These are phyloP conservation scores for Aspergillus funiculosus DNA, from an alignment of 495 filamentous ascomycete species.

Conservation along the genomic window DNA sequence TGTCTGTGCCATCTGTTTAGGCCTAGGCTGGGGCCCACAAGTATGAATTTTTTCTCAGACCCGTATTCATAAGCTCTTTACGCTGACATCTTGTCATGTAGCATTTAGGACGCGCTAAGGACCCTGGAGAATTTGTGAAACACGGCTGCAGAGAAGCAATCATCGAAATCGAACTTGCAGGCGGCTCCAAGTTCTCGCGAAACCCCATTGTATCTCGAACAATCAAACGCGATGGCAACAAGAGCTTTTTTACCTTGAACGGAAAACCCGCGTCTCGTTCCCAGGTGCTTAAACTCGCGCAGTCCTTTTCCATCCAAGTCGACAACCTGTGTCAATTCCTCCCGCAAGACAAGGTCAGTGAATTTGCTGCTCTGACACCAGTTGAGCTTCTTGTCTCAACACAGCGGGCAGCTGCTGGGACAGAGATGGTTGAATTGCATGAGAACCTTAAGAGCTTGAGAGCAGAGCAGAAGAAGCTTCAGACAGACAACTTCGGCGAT, in stretches of 20 bases:
- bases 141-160: slow-evolving; percentile 70
- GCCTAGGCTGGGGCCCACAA: slow-evolving; percentile 74
- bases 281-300: slow-evolving; percentile 58
- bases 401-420: slow-evolving; percentile 75
- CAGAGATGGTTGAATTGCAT: slow-evolving; percentile 76
- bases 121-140: slow-evolving; percentile 87
- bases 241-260: slow-evolving; percentile 66
- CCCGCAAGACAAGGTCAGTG: slow-evolving; percentile 91
- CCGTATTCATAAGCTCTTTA: background rate
- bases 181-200: slow-evolving; percentile 35
- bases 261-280: slow-evolving; percentile 50
- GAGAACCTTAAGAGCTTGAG: slow-evolving; percentile 63
- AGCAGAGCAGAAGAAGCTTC: slow-evolving; percentile 59
- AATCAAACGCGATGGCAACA: slow-evolving; percentile 79
- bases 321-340: slow-evolving; percentile 98
- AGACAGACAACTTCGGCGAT: slow-evolving; percentile 52
- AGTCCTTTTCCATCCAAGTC: slow-evolving; percentile 76
- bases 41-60: slow-evolving; percentile 32
- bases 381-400: slow-evolving; percentile 84
- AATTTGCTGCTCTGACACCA: slow-evolving; percentile 81
- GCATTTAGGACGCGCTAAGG: slow-evolving; percentile 82
- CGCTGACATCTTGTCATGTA: slow-evolving; percentile 20
- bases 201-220: slow-evolving; percentile 71
- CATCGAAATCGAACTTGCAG: slow-evolving; percentile 84
- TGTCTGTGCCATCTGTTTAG: slow-evolving; percentile 94